Evolutionary conservation across 1,284 basidiomycete genomes (phyloP).

Genomic region (Sporisorium iseilematis-ciliati): DNA sequence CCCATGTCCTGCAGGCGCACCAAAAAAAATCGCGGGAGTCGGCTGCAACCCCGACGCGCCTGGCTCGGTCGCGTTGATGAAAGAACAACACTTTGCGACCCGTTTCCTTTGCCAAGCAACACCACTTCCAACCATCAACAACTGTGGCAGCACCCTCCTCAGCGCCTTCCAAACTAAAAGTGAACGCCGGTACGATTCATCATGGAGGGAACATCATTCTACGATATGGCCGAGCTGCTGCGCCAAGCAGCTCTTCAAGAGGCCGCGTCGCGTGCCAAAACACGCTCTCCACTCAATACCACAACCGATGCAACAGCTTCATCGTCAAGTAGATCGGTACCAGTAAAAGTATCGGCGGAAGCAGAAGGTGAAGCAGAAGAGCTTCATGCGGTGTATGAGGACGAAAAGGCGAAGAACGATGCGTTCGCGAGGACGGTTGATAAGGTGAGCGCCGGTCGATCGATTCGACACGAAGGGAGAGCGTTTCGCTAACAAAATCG

Average conservation of each 20-base stretch:
- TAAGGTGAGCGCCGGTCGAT: constrained; percentile 14
- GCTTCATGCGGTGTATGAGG: constrained; percentile 38
- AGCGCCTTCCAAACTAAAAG: not conserved
- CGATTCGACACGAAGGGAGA: too few relatives aligned
- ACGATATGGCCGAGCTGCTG: constrained; percentile 37
- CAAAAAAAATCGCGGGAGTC: constrained; percentile 27
- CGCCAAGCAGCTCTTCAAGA: constrained; percentile 39
- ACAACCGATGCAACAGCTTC: not conserved
- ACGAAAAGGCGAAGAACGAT: constrained; percentile 45
- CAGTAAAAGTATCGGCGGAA: constrained; percentile 1
- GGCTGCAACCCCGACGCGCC: constrained; percentile 23
- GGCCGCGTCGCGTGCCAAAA: constrained; percentile 37
- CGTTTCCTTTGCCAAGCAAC: not conserved
- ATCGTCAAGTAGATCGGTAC: not conserved
- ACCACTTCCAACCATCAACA: not conserved
- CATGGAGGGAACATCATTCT: constrained; percentile 30
- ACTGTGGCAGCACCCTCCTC: not conserved
- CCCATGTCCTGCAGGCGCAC: not conserved
- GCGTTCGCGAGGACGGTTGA: constrained; percentile 25
- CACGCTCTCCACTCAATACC: constrained; percentile 29
- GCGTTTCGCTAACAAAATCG: too few relatives aligned
- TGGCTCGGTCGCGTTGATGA: constrained; percentile 15
- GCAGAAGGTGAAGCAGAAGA: constrained; percentile 29
- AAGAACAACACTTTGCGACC: constrained; percentile 30
- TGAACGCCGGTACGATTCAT: not conserved